These are phyloP conservation scores for Fusarium sp. DNA, from an alignment of 2,329 filamentous ascomycete species.

Conservation along the genomic window DNA sequence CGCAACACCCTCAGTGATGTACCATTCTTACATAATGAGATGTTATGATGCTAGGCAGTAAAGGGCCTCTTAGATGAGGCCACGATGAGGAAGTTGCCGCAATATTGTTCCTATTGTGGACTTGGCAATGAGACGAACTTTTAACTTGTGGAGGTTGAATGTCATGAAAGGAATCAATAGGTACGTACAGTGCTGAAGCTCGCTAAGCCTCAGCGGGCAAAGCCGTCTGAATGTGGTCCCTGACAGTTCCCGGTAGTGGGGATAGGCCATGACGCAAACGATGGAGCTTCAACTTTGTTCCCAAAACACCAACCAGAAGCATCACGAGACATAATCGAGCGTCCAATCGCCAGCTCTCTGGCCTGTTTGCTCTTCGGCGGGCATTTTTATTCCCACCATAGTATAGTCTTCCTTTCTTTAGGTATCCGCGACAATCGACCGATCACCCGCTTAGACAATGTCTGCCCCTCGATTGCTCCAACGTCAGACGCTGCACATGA, in stretches of 20 bases:
- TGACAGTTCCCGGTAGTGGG: constrained; percentile 3
- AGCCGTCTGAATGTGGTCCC: background rate
- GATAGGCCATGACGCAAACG: constrained; percentile 32
- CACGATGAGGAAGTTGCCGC: too few relatives aligned
- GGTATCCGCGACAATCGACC: background rate
- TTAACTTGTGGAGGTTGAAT: background rate
- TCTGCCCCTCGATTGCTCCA: constrained; percentile 37
- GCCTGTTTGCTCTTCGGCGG: background rate
- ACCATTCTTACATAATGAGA: background rate
- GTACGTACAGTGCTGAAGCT: background rate
- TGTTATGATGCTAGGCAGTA: too few relatives aligned
- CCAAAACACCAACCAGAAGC: constrained; percentile 12
- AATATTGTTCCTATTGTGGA: background rate
- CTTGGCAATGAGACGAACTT: background rate
- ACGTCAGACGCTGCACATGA: constrained; percentile 1
- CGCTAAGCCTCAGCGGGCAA: constrained; percentile 11
- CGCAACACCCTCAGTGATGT: background rate
- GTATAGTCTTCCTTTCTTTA: background rate
- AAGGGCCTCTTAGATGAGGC: fast-evolving
- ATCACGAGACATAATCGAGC: constrained; percentile 24
- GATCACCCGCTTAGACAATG: constrained; percentile 24
- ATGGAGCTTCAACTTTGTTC: constrained; percentile 7
- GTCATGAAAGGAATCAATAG: background rate
- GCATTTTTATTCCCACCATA: background rate
- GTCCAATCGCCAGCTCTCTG: constrained; percentile 1